Evolutionary conservation across 495 filamentous ascomycete genomes (phyloP), one percentile per base, ranked within the genome.

Genomic region (Xylaria palmicola): DNA sequence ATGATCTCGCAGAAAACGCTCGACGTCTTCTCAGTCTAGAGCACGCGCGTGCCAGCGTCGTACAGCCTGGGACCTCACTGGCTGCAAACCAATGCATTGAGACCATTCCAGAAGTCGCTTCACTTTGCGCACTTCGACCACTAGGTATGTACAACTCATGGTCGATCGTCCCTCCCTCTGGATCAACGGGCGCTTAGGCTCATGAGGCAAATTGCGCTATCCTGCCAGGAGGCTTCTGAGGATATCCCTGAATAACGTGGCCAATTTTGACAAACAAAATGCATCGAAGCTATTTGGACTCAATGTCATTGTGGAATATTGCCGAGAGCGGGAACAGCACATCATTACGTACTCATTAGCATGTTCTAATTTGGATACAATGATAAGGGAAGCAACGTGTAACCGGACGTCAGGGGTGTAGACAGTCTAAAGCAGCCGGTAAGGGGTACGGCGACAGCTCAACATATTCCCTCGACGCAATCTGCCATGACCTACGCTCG

Each of bases 361-460:
- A 29, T 41, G 8, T 12, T 24, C 44, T 60, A 19, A 7, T 20
- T 24, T 17, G 34, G 51, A 40, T 26, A 40, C 12, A 43, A 22
- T 22, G 44, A 26, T 22, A 59, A 32, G 15, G n/a, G 17, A 44
- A 52, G 36, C 48, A 19, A 60, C 48, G 47, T 60, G 48, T 52
- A 60, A 52, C 15, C 57, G 12, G 15, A 19, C 17, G 27, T 27
- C 12, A 39, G 36, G 24, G 43, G 32, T 60, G 36, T 20, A 26
- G 37, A 52, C 47, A 19, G 47, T 60, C 49, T 60, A 32, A 41
- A 40, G 47, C 26, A 60, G 69, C 79, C 74, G 62, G 76, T 71
- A 29, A 77, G 67, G 47, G 74, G 74, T 60, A 40, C 24, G 29
- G 47, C 15, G 26, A 60, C 34, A 51, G n/a, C 47, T 30, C 48